Evolutionary conservation across 2,329 filamentous ascomycete genomes (phyloP), one percentile per base, ranked within the genome.

Genomic region (Dactylellina parvicollis): DNA sequence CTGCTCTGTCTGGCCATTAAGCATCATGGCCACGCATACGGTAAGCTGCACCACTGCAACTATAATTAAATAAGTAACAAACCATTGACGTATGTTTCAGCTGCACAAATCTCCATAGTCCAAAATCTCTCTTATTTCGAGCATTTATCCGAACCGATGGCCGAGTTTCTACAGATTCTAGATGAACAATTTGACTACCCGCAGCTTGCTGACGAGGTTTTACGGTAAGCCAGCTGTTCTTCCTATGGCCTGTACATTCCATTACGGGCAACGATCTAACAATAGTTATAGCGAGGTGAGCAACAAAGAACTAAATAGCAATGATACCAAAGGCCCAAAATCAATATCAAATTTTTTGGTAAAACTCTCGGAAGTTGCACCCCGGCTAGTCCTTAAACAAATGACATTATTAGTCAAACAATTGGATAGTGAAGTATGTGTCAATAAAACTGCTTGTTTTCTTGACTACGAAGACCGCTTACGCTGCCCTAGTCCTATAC

Each of bases 121-220:
- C 95, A 99, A 81, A 98, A 95, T 79, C 83, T 99, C 76, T 96
- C 95, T 3, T 99, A 99, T 80, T 99, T 98, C 78, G 95, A 99
- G 82, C 95, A 99, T 81, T 83, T 99, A n/a, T 94, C 95, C 0
- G 95, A 99, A 79, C 95, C 95, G 0, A 99, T 99, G 95, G 95
- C 95, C 30, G 96, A 99, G 80, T 96, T 99, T 78, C 83, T 99
- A 3, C 92, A 98, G 78, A 99, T 98, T 78, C 84, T 99, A 24
- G 90, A 93, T 0, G 93, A 98, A 80, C 94, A 97, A 83, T 99
- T 98, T 82, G 95, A 99, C 81, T 96, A 98, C 80, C 91, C 93
- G 14, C 95, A 99, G 79, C 85, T 99, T 7, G 90, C 92, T 3
- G 95, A 97, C 80, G 95, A 99, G 79, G 91, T 98, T 28, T 82